Evolutionary conservation across 345 rosid genomes (phyloP).

Genomic region (Eucalyptus pauciflora): DNA sequence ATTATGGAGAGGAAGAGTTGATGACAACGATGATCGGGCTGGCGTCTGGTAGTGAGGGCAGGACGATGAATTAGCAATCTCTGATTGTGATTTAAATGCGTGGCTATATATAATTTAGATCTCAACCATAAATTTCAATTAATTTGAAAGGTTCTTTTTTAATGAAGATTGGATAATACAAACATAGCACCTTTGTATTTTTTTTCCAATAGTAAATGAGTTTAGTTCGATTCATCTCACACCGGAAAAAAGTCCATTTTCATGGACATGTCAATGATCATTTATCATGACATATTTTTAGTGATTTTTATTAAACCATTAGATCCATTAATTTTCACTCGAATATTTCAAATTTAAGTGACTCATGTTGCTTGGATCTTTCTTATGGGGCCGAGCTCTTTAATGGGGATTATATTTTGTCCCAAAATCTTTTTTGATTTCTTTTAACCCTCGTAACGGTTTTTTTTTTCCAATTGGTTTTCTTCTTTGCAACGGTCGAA

Average conservation of each 20-base stretch:
- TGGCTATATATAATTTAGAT: not conserved
- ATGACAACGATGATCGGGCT: rapidly evolving
- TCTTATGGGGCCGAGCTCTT: not conserved
- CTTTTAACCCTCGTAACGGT: not conserved
- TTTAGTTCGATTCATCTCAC: not conserved
- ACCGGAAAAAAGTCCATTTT: not conserved
- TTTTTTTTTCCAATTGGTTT: not conserved
- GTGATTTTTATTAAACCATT: not conserved
- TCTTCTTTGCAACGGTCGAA: not conserved
- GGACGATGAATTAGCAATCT: not conserved
- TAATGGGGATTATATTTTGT: not conserved
- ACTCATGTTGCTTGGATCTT: not conserved
- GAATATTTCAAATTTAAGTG: not conserved
- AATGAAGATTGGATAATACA: not conserved
- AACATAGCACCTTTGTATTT: rapidly evolving
- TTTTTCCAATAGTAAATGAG: not conserved
- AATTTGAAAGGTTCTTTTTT: not conserved
- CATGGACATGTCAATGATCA: rapidly evolving
- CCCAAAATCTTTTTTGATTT: not conserved
- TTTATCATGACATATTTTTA: rapidly evolving
- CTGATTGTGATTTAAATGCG: not conserved
- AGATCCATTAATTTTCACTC: not conserved
- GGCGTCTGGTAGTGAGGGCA: rapidly evolving
- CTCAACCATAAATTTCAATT: rapidly evolving
- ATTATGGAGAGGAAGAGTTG: not conserved